Percentiles rank a stretch among this genome's conserved stretches.
Conservation (phyloP, 2,329 filamentous ascomycete species). For the Fusarium sp. region DNA sequence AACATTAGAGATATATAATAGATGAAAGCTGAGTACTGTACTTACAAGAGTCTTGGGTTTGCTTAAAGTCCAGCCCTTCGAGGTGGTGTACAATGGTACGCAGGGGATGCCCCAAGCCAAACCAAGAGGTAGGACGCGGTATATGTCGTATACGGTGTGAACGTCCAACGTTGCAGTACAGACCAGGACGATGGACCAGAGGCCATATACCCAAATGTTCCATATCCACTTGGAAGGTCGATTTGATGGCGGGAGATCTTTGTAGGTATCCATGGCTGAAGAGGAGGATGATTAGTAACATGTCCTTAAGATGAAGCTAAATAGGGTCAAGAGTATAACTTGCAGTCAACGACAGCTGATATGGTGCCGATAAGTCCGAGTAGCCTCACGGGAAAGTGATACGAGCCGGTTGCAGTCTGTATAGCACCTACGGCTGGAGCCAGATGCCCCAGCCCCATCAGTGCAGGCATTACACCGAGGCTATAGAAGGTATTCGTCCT, state of each 20-base stretch:
- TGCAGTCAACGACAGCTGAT: constrained; percentile 14
- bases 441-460: constrained; percentile 18
- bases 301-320: accelerated
- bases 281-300: background rate
- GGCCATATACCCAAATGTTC: constrained; percentile 1
- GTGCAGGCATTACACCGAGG: constrained; percentile 13
- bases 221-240: constrained; percentile 12
- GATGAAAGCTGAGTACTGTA: no score
- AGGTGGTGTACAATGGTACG: background rate
- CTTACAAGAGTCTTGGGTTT: constrained; percentile 20
- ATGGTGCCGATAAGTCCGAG: constrained; percentile 16
- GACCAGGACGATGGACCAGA: background rate
- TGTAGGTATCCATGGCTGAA: constrained; percentile 20
- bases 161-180: background rate
- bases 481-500: constrained; percentile 13
- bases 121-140: constrained; percentile 15
- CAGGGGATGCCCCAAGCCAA: constrained; percentile 20
- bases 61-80: background rate
- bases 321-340: background rate
- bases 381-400: constrained; percentile 5
- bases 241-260: background rate
- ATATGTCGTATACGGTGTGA: constrained; percentile 15
- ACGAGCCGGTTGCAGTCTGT: constrained; percentile 1
- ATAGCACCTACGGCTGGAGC: constrained; percentile 19
- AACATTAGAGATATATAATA: no score